Base-by-base conservation (phyloP, 768 basidiomycete genomes). In the Boletus insuetus region DNA sequence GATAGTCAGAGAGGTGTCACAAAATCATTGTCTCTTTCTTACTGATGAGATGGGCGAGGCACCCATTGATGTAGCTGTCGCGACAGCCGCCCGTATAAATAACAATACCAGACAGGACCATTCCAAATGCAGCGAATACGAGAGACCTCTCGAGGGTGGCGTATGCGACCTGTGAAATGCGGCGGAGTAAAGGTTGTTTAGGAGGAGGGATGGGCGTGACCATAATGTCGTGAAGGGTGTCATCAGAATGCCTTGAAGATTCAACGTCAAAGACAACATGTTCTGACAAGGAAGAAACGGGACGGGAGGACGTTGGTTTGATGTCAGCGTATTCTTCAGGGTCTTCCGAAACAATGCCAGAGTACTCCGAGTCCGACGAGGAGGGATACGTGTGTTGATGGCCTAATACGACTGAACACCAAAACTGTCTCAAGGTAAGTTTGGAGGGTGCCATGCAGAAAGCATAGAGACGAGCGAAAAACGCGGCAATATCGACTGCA, bases 21-120 rank as follows among this genome's bases (percentile, higher is more conserved):
- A 2, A 17, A n/a, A 22, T 6, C 0, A 32, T 1, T 13, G 11
- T 1, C 29, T 16, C 26, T 16, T 47, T 31, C 88, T 52, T 69
- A 91, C 90, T 98, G 76, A 98, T 96, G 38, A 94, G 68, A 73
- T 98, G 95, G 0, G 95, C 95, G 31, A 94, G 75, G 61, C 90
- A 95, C 1, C 85, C 86, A 62, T 96, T 95, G 51, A 86, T 62
- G 64, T 87, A 93, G 56, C 79, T 82, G 40, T 79, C 81, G 49
- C 94, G 80, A 73, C 94, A 96, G 47, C 90, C 87, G 14, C 94
- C 95, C 2, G 91, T 88, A 69, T 96, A 98, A 9, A 86, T 76
- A 12, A 86, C 82, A 32, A 93, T 77, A 0, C 95, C 95, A 1
- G 82, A 79, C 26, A 91, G 58, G 14, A 86, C 56, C 64, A 86